A percentile compares a stretch with the other conserved stretches of the same genome.
phyloP scores from a whole-genome alignment of 371 early-diverging fungal species.

The Mucor ambiguus region DNA sequence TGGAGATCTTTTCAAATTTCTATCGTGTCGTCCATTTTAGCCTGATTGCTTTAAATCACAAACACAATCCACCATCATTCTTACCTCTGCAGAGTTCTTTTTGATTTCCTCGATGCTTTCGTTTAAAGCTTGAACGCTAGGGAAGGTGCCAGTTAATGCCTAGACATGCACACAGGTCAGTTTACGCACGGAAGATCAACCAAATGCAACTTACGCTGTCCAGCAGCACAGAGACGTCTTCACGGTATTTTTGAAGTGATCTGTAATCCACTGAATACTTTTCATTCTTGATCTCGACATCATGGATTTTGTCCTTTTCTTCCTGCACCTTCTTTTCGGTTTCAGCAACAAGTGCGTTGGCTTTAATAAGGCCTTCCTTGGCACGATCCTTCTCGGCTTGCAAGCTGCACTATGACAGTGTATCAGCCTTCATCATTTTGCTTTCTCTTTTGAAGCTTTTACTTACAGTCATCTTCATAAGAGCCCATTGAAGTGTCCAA shows the following conservation, averaged over 20 bases:
- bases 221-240: conserved; percentile 40
- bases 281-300: conserved; percentile 31
- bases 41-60: not conserved
- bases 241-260: conserved; percentile 44
- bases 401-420: conserved; percentile 36
- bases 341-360: conserved; percentile 30
- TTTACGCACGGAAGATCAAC: not conserved
- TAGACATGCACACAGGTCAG: not conserved
- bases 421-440: not conserved
- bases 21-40: not conserved
- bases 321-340: conserved; percentile 28
- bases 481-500: conserved; percentile 46
- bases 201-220: conserved; percentile 29
- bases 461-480: conserved; percentile 43
- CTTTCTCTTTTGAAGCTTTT: not conserved
- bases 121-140: conserved; percentile 8
- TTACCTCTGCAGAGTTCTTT: conserved; percentile 17
- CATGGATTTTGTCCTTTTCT: conserved; percentile 31
- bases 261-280: conserved; percentile 47
- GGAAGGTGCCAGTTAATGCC: conserved; percentile 12
- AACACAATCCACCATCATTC: not conserved
- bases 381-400: conserved; percentile 31
- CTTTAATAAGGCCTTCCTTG: conserved; percentile 30
- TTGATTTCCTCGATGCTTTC: conserved; percentile 8
- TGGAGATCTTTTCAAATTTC: conserved; percentile 23